Evolutionary conservation across 1,139 yeast genomes (phyloP).

Genomic region (Candida sanyaensis): DNA sequence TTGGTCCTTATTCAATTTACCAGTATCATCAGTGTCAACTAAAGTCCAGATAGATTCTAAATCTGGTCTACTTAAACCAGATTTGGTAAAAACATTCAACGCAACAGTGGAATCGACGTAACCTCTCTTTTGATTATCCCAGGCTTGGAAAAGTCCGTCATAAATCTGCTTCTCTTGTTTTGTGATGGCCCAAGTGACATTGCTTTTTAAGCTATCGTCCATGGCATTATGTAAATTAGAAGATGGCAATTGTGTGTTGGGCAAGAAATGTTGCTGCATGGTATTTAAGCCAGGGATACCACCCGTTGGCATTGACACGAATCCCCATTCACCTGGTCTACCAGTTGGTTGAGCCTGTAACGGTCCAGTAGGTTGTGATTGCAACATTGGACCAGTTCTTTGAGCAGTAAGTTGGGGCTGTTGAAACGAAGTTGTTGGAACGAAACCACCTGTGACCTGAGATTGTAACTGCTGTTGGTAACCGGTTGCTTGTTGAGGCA

Average conservation of each 20-base stretch:
- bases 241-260: slow-evolving; percentile 48
- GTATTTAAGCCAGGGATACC: slow-evolving; percentile 77
- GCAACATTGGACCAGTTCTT: slow-evolving; percentile 30
- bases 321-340: slow-evolving; percentile 82
- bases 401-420: slow-evolving; percentile 27
- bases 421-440: slow-evolving; percentile 44
- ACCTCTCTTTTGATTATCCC: slow-evolving; percentile 75
- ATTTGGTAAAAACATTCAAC: slow-evolving; percentile 83
- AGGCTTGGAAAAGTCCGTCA: slow-evolving; percentile 84
- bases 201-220: slow-evolving; percentile 53
- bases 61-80: slow-evolving; percentile 83
- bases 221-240: slow-evolving; percentile 49
- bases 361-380: slow-evolving; percentile 26
- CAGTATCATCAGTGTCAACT: slow-evolving; percentile 69
- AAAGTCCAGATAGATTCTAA: slow-evolving; percentile 89
- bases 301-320: slow-evolving; percentile 70
- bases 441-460: slow-evolving; percentile 28
- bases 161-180: slow-evolving; percentile 85
- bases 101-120: slow-evolving; percentile 79
- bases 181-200: slow-evolving; percentile 74
- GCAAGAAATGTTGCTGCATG: slow-evolving; percentile 77
- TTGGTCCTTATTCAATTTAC: slow-evolving; percentile 74
- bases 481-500: slow-evolving; percentile 23
- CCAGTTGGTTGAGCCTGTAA: slow-evolving; percentile 64
- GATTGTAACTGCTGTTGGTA: slow-evolving; percentile 8